Base-by-base conservation (phyloP, 768 basidiomycete species). In the Termitomyces eurrhizus region DNA sequence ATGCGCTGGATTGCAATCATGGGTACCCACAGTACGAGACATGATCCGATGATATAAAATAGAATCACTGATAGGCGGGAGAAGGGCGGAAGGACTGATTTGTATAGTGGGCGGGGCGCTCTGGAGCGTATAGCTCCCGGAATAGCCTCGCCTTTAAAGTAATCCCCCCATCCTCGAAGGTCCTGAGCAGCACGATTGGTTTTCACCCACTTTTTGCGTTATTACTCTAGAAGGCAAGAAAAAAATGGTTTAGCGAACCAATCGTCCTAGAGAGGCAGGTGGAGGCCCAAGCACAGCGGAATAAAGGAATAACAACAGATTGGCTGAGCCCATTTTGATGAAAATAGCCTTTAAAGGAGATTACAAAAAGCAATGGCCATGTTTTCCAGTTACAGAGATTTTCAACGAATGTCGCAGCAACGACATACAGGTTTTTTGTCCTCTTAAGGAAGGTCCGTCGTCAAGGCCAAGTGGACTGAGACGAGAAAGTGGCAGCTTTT, bases 281-380 rank as follows among this genome's bases (percentile, higher is more conserved):
- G 61, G 60, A 18, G 64, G 64, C 32, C 66, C 59, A 60, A 61
- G 64, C 62, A 44, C 50, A 56, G 11, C 24, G 59, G 49, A 59
- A 65, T 59, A 65, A 63, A 62, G 66, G 45, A 66, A 64, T 61
- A 62, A 56, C 44, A 24, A 39, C 55, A 57, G 64, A 65, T 67
- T 65, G 58, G 58, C 37, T 21, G 35, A 58, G 49, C 61, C 56
- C 24, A 56, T 56, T 42, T 60, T 58, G 51, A n/a, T 3, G 21
- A 56, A 21, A 62, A 66, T 58, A 53, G 16, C 65, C 63, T 16
- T 42, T n/a, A n/a, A 42, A 18, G 42, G 42, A n/a, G 4, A 42
- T 59, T 59, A 37, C 39, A 11, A 13, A 42, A 33, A 36, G 57
- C 60, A 64, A 60, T 46, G 58, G 21, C n/a, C 42, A 46, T 24